A percentile compares a stretch with the other conserved stretches of the same genome.
Evolutionary conservation across 2,329 filamentous ascomycete species (phyloP).

Genomic region (Didymella sp.): DNA sequence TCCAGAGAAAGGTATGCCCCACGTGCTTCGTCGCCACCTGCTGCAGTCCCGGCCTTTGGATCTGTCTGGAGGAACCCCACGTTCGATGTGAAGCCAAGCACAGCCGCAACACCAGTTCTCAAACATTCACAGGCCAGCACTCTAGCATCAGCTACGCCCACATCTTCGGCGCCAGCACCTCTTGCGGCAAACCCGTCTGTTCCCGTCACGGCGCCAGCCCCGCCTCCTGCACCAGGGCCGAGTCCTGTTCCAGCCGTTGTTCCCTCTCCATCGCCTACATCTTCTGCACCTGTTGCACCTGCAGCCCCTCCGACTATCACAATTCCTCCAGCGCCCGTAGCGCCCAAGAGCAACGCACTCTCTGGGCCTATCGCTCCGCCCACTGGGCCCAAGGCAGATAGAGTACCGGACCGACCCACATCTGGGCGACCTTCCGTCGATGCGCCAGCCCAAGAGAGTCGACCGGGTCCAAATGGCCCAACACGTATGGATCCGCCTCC

Average conservation of each 20-base stretch:
- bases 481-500: constrained; percentile 34
- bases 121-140: constrained; percentile 35
- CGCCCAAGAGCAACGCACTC: constrained; percentile 24
- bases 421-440: constrained; percentile 38
- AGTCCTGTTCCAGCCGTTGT: neutral
- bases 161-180: constrained; percentile 31
- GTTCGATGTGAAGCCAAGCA: constrained; percentile 42
- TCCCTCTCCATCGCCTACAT: neutral
- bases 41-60: constrained; percentile 64
- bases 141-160: constrained; percentile 24
- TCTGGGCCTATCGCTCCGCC: constrained; percentile 41
- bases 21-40: constrained; percentile 60
- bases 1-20: constrained; percentile 56
- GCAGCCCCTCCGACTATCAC: constrained; percentile 31
- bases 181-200: neutral
- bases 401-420: constrained; percentile 37
- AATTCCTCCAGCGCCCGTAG: constrained; percentile 30
- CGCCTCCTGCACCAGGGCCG: constrained; percentile 34
- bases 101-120: constrained; percentile 33
- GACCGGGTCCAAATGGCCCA: constrained; percentile 24
- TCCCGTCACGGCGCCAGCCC: constrained; percentile 36
- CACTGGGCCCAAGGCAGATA: constrained; percentile 52
- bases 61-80: constrained; percentile 53
- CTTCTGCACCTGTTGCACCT: constrained; percentile 16
- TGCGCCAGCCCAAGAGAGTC: constrained; percentile 28